These are phyloP conservation scores for Oryza brachyantha DNA, from an alignment of 176 grass and related monocot species.

Conservation along the genomic window DNA sequence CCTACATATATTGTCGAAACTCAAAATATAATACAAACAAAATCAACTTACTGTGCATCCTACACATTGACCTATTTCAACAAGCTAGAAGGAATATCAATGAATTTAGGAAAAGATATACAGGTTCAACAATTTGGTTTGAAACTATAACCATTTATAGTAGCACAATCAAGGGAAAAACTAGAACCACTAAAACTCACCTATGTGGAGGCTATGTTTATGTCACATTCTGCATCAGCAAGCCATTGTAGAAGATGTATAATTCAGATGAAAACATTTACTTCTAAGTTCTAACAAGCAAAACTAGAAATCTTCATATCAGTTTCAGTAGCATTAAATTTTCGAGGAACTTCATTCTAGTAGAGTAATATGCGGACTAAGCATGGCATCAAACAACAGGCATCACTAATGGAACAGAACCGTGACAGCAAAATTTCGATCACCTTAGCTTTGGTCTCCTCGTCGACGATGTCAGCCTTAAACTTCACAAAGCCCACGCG, in stretches of 20 bases:
- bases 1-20: constrained; percentile 45
- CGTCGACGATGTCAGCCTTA: constrained; percentile 80
- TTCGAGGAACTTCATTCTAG: neutral
- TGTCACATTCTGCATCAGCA: neutral
- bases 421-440: neutral
- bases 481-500: constrained; percentile 92
- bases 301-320: neutral
- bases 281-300: neutral
- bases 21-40: constrained; percentile 10
- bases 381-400: neutral
- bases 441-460: constrained; percentile 77
- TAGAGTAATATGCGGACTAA: neutral
- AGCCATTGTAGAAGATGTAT: neutral
- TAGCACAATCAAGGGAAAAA: neutral
- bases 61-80: neutral
- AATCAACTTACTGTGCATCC: neutral
- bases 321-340: neutral
- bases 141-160: neutral
- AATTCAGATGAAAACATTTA: neutral
- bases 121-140: neutral
- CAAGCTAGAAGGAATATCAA: neutral
- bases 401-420: neutral
- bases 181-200: neutral
- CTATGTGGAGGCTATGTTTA: neutral
- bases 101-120: neutral